Percentiles rank a stretch among this genome's conserved stretches.
Conservation (phyloP, 139 green algal species). For the Chlamydomonas schloesseri region DNA sequence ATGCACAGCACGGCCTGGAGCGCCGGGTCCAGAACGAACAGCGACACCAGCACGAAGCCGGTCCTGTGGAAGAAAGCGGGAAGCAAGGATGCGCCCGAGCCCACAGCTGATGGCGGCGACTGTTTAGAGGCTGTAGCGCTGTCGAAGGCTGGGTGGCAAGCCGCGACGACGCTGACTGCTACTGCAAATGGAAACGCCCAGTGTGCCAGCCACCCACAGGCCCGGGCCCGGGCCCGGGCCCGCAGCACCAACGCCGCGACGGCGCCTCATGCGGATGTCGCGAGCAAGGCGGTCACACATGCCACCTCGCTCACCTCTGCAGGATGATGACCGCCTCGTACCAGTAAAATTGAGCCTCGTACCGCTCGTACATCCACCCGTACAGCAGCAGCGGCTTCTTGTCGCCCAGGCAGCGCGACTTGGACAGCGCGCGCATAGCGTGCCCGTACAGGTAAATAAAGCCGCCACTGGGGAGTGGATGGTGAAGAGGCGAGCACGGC, state of each 20-base stretch:
- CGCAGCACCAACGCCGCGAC: too few relatives aligned
- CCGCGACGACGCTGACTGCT: too few relatives aligned
- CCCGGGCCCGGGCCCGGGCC: too few relatives aligned
- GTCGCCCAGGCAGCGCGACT: conserved; percentile 20
- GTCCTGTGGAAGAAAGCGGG: neutral
- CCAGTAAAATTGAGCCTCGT: conserved; percentile 45
- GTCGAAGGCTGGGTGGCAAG: too few relatives aligned
- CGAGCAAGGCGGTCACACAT: too few relatives aligned
- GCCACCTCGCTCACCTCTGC: conserved; percentile 8
- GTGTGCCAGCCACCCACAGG: too few relatives aligned
- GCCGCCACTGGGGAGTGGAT: neutral
- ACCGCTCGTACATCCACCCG: conserved; percentile 53
- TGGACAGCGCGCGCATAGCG: conserved; percentile 14
- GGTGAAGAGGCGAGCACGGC: too few relatives aligned
- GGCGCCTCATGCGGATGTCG: too few relatives aligned
- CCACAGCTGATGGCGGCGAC: too few relatives aligned
- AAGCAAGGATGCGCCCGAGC: neutral
- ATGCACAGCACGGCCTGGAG: conserved; percentile 33
- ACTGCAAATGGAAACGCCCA: too few relatives aligned
- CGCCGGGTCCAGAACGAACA: conserved; percentile 17
- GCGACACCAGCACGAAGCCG: conserved; percentile 4
- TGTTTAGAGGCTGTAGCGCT: too few relatives aligned
- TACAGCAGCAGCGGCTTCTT: conserved; percentile 42
- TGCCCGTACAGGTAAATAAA: conserved; percentile 15
- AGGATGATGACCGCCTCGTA: conserved; percentile 32